Evolutionary conservation across 352 stramenopile genomes (phyloP).

Genomic region (Globisporangium irregulare): DNA sequence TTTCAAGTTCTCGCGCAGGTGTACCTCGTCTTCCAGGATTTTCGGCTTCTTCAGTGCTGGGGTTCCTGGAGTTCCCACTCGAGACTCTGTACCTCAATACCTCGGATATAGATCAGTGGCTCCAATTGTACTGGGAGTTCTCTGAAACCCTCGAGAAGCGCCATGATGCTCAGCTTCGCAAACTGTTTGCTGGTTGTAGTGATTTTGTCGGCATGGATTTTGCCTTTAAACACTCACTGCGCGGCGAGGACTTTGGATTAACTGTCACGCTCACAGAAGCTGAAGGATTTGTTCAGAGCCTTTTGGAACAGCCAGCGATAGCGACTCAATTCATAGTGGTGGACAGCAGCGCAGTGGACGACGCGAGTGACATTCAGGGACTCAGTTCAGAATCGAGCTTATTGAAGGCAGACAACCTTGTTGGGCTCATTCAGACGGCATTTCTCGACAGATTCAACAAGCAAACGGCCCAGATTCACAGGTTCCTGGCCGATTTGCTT

Average conservation of each 20-base stretch:
- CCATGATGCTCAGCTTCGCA: conserved; percentile 4
- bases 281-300: background rate
- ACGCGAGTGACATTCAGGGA: background rate
- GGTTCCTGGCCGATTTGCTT: background rate
- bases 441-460: background rate
- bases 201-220: too few relatives aligned
- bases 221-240: too few relatives aligned
- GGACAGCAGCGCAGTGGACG: background rate
- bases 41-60: background rate
- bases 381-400: background rate
- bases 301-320: background rate
- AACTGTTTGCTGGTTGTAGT: background rate
- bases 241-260: too few relatives aligned
- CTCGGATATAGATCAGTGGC: conserved; percentile 13
- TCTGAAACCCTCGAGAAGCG: conserved; percentile 8
- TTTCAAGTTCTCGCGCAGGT: background rate
- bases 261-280: background rate
- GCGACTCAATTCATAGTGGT: background rate
- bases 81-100: background rate
- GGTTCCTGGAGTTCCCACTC: conserved; percentile 10
- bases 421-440: background rate
- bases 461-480: background rate
- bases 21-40: background rate
- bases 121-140: conserved; percentile 12
- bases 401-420: background rate